Percentiles rank a stretch among this genome's conserved stretches.
Conservation (phyloP, 2,329 filamentous ascomycete species). For the Penicillium crustosum region DNA sequence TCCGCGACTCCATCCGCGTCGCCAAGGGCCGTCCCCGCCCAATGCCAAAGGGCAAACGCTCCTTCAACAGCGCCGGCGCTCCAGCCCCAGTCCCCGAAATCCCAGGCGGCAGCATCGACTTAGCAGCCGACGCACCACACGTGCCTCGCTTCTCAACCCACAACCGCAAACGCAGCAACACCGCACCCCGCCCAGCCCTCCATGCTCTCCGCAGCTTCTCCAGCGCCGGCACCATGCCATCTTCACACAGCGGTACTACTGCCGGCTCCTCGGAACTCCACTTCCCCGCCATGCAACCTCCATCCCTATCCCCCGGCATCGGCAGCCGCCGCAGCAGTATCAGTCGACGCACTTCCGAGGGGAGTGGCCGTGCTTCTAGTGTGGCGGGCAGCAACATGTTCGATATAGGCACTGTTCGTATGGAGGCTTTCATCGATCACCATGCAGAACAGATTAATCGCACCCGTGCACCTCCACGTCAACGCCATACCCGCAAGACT, state of each 20-base stretch:
- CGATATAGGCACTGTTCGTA: constrained; percentile 87
- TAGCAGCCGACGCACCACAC: constrained; percentile 51
- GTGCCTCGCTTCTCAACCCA: constrained; percentile 60
- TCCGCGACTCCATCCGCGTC: constrained; percentile 85
- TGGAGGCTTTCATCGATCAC: constrained; percentile 89
- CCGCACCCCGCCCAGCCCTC: constrained; percentile 64
- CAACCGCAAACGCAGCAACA: constrained; percentile 85
- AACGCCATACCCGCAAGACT: constrained; percentile 31
- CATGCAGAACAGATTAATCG: constrained; percentile 34
- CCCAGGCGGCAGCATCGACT: constrained; percentile 28
- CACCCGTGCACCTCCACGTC: constrained; percentile 22
- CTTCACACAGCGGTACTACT: constrained; percentile 56
- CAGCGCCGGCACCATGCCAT: constrained; percentile 39
- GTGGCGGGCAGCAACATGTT: constrained; percentile 63
- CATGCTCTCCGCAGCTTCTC: constrained; percentile 76
- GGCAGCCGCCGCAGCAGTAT: constrained; percentile 43
- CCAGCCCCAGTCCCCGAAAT: constrained; percentile 37
- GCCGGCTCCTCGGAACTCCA: constrained; percentile 63
- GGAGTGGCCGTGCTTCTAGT: constrained; percentile 48
- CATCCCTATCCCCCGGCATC: constrained; percentile 26
- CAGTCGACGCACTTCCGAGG: constrained; percentile 55
- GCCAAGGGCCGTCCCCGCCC: constrained; percentile 69
- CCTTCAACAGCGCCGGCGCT: constrained; percentile 33
- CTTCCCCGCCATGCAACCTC: constrained; percentile 28
- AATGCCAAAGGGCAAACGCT: constrained; percentile 41